Evolutionary conservation across 2,329 filamentous ascomycete genomes (phyloP).

Genomic region (Colletotrichum sp.): DNA sequence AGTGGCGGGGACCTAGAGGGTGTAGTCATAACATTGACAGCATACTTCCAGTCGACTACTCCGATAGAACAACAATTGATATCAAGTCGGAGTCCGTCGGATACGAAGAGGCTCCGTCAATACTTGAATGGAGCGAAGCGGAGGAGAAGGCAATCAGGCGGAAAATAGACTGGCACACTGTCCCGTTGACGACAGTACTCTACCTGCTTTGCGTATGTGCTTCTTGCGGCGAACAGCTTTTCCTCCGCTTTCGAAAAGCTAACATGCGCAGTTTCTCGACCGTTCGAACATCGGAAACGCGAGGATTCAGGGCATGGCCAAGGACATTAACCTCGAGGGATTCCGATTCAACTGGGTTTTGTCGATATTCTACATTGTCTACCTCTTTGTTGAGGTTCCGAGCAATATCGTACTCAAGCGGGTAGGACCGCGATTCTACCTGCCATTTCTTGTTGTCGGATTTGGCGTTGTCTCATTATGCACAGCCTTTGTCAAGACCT

Average conservation of each 20-base stretch:
- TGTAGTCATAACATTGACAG: background rate
- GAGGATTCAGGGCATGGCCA: conserved; percentile 56
- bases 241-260: background rate
- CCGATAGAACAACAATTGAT: background rate
- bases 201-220: conserved; percentile 57
- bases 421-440: conserved; percentile 56
- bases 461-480: conserved; percentile 62
- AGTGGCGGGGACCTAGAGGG: background rate
- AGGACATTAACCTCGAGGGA: conserved; percentile 53
- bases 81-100: background rate
- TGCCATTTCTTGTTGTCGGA: conserved; percentile 57
- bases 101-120: background rate
- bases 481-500: conserved; percentile 57
- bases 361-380: conserved; percentile 63
- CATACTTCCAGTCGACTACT: background rate
- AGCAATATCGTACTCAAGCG: conserved; percentile 61
- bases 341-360: conserved; percentile 62
- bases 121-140: conserved; percentile 47
- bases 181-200: conserved; percentile 57
- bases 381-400: conserved; percentile 60
- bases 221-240: background rate
- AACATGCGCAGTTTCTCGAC: conserved; percentile 29
- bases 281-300: conserved; percentile 57
- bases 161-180: conserved; percentile 57
- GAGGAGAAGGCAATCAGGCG: conserved; percentile 54